A percentile compares a stretch with the other conserved stretches of the same genome.
These are phyloP conservation scores for Neopestalotiopsis rosae DNA, from an alignment of 2,329 filamentous ascomycete genomes.

Conservation along the genomic window DNA sequence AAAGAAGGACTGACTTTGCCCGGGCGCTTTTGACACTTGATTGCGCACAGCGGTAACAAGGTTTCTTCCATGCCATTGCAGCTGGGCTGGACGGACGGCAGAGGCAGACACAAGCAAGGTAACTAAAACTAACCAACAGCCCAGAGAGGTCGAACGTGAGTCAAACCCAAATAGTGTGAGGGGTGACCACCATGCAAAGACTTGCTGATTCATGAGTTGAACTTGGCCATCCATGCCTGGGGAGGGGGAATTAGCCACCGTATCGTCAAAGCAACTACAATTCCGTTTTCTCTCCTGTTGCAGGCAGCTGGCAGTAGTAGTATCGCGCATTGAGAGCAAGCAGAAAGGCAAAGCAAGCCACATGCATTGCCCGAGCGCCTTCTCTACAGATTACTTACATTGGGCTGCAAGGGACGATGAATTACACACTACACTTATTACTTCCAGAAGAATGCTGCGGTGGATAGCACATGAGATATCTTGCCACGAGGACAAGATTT, in stretches of 20 bases:
- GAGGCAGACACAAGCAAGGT: neutral
- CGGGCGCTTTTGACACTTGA: neutral
- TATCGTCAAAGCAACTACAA: neutral
- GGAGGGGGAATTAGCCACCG: neutral
- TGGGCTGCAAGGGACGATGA: neutral
- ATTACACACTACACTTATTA: too few relatives aligned
- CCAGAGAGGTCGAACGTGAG: neutral
- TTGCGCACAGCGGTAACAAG: neutral
- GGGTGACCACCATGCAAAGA: neutral
- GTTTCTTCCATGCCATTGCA: conserved; percentile 1
- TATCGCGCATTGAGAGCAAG: too few relatives aligned
- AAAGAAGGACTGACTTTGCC: neutral
- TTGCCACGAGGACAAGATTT: neutral
- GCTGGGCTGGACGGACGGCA: neutral
- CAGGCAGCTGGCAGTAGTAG: neutral
- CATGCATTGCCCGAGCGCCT: neutral
- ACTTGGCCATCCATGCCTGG: neutral
- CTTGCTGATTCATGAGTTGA: neutral
- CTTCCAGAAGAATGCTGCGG: neutral
- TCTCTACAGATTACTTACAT: neutral
- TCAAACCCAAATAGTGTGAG: neutral
- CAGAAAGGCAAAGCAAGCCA: neutral
- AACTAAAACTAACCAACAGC: neutral
- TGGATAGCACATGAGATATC: neutral
- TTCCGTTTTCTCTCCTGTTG: neutral